A percentile compares a stretch with the other conserved stretches of the same genome.
phyloP scores from a whole-genome alignment of 2,329 filamentous ascomycete species.

The Cladosporium sp. region DNA sequence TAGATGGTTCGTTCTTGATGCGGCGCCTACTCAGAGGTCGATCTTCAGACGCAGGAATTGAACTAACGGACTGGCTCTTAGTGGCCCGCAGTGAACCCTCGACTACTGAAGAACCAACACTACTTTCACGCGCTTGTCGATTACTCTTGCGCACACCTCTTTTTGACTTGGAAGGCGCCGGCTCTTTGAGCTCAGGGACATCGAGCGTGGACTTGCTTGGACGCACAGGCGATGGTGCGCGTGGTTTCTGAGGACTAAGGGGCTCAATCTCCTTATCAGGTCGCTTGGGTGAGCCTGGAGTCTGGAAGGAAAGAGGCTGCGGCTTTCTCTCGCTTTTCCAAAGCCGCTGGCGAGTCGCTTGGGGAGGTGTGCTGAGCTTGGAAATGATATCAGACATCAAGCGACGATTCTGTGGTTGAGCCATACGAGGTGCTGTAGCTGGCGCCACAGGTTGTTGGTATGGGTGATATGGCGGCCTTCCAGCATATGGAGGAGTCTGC shows the following conservation, averaged over 20 bases:
- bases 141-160: conserved; percentile 14
- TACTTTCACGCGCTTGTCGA: conserved; percentile 29
- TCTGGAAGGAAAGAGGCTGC: conserved; percentile 16
- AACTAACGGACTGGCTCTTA: conserved; percentile 46
- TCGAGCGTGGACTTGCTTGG: background rate
- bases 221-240: background rate
- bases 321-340: conserved; percentile 29
- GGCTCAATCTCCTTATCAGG: conserved; percentile 28
- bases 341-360: conserved; percentile 15
- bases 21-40: conserved; percentile 35
- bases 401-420: conserved; percentile 16
- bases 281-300: conserved; percentile 19
- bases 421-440: conserved; percentile 22
- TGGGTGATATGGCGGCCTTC: background rate
- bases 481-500: conserved; percentile 15
- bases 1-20: conserved; percentile 45
- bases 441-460: conserved; percentile 18
- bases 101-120: conserved; percentile 44
- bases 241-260: conserved; percentile 30
- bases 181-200: conserved; percentile 2
- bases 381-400: conserved; percentile 23
- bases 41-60: conserved; percentile 34
- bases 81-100: conserved; percentile 43
- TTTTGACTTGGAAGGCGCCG: conserved; percentile 18
- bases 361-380: conserved; percentile 26